Evolutionary conservation across 163 green algal genomes (phyloP), one percentile per base, ranked within the genome.

Genomic region (Volvox carteri): DNA sequence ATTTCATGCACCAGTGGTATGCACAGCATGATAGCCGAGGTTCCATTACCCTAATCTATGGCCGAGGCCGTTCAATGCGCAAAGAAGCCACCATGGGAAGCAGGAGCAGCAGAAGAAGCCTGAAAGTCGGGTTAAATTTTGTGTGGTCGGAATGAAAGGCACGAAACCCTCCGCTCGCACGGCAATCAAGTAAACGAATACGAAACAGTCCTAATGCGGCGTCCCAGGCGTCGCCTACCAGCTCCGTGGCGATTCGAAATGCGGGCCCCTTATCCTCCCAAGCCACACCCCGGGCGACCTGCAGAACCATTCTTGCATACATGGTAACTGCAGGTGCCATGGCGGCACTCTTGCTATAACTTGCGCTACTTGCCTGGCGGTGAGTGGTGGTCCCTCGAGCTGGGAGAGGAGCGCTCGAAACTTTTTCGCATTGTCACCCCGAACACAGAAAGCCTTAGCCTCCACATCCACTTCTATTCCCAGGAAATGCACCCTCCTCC

Each of bases 201-300:
- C n/a, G n/a, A n/a, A n/a, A n/a, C n/a, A n/a, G n/a, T n/a, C n/a
- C n/a, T n/a, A n/a, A n/a, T n/a, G n/a, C n/a, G n/a, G n/a, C n/a
- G 48, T 84, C 75, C 44, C 48, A 84, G 48, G 75, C 75, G 33
- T 84, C 75, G 75, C 75, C 75, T 4, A 37, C 50, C 30, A 84
- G 30, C 39, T 52, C 30, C 14, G 37, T 7, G 4, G 12, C 28
- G 8, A 65, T 41, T 23, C 12, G 30, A 35, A 62, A 8, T 11
- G 75, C 75, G 33, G 75, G 1, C 30, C 33, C 48, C 48, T 50
- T 48, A 28, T 3, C 16, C 75, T 84, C 75, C 75, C 75, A 84
- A 5, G 2, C 19, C 4, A 39, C 12, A 3, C 25, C 30, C 3
- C 75, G 30, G 2, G 33, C 48, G 48, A 52, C 75, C 50, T 9